Conservation (phyloP, 257 asterid species). For the Leonotis leonurus region DNA sequence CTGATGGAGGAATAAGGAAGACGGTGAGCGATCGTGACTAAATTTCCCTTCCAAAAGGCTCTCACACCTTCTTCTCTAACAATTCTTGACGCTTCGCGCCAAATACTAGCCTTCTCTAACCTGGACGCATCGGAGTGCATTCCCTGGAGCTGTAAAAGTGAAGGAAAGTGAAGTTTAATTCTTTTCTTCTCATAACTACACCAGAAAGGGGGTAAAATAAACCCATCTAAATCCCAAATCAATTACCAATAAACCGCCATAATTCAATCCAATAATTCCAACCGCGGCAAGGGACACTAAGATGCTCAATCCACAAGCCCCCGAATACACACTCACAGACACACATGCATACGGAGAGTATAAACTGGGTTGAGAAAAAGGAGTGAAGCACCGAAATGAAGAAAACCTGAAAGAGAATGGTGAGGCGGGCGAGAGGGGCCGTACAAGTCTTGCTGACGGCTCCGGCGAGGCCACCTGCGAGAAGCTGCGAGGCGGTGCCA, state of each 20-base stretch:
- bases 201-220: background rate
- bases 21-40: conserved; percentile 78
- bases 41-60: conserved; percentile 88
- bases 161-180: background rate
- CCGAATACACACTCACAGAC: background rate
- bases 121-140: conserved; percentile 57
- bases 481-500: conserved; percentile 61
- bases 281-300: background rate
- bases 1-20: conserved; percentile 83
- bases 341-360: background rate
- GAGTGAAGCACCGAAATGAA: background rate
- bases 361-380: background rate
- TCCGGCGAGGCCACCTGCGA: conserved; percentile 89
- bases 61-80: conserved; percentile 67
- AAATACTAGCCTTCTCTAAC: conserved; percentile 57
- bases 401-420: conserved; percentile 70
- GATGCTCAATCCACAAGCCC: too few relatives aligned
- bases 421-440: conserved; percentile 84
- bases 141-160: conserved; percentile 52
- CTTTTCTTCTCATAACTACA: background rate
- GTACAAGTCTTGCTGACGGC: conserved; percentile 87
- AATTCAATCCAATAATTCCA: background rate
- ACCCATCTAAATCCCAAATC: background rate
- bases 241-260: background rate
- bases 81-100: conserved; percentile 62